Percentiles rank a stretch among this genome's conserved stretches.
Evolutionary conservation across 1,284 basidiomycete genomes (phyloP).

Genomic region (Fistulina hepatica): DNA sequence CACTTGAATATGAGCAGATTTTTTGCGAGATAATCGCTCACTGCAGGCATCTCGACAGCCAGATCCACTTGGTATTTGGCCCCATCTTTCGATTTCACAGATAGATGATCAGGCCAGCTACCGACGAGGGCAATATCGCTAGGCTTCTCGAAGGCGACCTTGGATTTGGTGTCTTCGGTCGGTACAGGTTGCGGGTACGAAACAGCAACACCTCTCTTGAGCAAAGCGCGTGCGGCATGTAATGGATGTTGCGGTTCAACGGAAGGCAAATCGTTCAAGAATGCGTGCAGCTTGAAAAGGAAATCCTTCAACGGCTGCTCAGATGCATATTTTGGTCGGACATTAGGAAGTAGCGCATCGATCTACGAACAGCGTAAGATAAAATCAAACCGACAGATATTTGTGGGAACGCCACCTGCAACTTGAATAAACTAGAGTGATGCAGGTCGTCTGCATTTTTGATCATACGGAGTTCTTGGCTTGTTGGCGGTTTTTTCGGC

Average conservation of each 20-base stretch:
- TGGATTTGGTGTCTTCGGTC: slow-evolving; percentile 67
- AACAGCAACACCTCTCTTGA: slow-evolving; percentile 43
- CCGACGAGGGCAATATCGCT: slow-evolving; percentile 61
- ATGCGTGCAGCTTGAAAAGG: slow-evolving; percentile 48
- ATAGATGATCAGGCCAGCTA: slow-evolving; percentile 62
- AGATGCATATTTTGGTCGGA: slow-evolving; percentile 56
- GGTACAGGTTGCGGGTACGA: slow-evolving; percentile 57
- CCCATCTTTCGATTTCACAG: slow-evolving; percentile 54
- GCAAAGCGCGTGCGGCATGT: slow-evolving; percentile 40
- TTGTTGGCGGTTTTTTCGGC: slow-evolving; percentile 44
- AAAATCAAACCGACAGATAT: not conserved
- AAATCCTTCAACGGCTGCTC: slow-evolving; percentile 51
- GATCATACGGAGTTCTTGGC: slow-evolving; percentile 66
- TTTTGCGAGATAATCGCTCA: slow-evolving; percentile 30
- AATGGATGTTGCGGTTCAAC: slow-evolving; percentile 57
- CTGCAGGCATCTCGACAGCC: slow-evolving; percentile 79
- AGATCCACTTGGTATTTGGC: slow-evolving; percentile 69
- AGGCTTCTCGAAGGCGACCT: slow-evolving; percentile 60
- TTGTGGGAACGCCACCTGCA: slow-evolving; percentile 47
- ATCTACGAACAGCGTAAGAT: slow-evolving; percentile 43
- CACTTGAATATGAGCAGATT: not conserved
- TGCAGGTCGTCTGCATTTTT: slow-evolving; percentile 74
- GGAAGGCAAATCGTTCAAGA: slow-evolving; percentile 47
- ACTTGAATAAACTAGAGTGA: slow-evolving; percentile 75
- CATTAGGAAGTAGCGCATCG: slow-evolving; percentile 67